Evolutionary conservation across 352 stramenopile species (phyloP), one percentile per base, ranked within the genome.

Genomic region (Pythium oligandrum): DNA sequence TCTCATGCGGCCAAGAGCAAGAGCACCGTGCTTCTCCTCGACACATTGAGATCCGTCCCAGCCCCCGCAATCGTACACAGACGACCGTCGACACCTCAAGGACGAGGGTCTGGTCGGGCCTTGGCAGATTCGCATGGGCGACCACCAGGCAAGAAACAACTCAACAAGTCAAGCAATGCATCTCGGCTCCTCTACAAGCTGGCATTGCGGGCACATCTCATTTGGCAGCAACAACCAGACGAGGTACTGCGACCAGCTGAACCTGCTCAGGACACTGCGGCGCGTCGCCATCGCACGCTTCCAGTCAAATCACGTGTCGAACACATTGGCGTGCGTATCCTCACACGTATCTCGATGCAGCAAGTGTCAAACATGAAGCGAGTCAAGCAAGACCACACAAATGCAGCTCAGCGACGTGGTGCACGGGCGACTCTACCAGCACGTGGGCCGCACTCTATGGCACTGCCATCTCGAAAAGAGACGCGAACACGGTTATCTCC

Each of bases 331-430:
- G 52, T 58, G n/a, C 43, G 35, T 8, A 51, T 58, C 30, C 30
- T 58, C 6, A 58, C 52, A 33, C 33, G 52, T 9, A 58, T 58
- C 32, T 58, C 52, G 7, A 58, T 58, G 52, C 52, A 52, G n/a
- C 52, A 51, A 52, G 52, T 58, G 8, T 7, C 30, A 8, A 33
- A 39, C 4, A 57, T 50, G 51, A 57, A 57, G 17, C 51, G 40
- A 26, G 4, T 40, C 48, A 10, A 4, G 32, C 30, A 34, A 36
- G 31, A 10, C 6, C 35, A 45, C 35, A 46, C 40, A 12, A 32
- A 11, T 12, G 47, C 34, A 8, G 33, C 47, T 6, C 8, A 5
- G 32, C 44, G 11, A 12, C 6, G 11, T 7, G 30, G n/a, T 2
- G 17, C 17, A 26, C 17, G 17, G 17, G 17, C 17, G 17, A 26